A percentile compares a stretch with the other conserved stretches of the same genome.
phyloP scores from a whole-genome alignment of 2,329 filamentous ascomycete genomes.

The Cladosporium austrohemisphaericum region DNA sequence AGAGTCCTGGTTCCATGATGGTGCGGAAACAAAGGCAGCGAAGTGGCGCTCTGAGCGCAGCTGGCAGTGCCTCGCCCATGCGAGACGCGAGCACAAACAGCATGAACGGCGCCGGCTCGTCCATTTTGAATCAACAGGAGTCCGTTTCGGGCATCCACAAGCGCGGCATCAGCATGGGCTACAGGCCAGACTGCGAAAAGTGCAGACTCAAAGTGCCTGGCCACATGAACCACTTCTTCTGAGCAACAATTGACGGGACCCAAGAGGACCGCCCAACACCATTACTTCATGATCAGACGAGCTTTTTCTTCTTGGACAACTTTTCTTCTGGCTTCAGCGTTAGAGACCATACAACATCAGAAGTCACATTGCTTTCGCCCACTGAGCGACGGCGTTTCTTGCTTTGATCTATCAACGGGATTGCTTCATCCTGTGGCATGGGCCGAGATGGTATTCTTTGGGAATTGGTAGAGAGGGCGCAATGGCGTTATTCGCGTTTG shows the following conservation, averaged over 20 bases:
- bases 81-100: slow-evolving; percentile 7
- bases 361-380: too few species aligned
- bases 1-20: slow-evolving; percentile 23
- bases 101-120: not conserved
- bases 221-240: slow-evolving; percentile 47
- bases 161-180: slow-evolving; percentile 46
- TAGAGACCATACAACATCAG: too few species aligned
- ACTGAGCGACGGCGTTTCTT: too few species aligned
- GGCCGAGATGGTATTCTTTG: too few species aligned
- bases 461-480: too few species aligned
- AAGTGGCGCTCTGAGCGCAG: slow-evolving; percentile 33
- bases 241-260: not conserved
- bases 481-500: too few species aligned
- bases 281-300: too few species aligned
- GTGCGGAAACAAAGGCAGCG: slow-evolving; percentile 34
- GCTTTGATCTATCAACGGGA: too few species aligned
- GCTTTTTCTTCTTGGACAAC: too few species aligned
- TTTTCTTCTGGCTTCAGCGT: too few species aligned
- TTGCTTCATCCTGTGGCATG: too few species aligned
- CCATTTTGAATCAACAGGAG: not conserved
- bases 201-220: slow-evolving; percentile 46
- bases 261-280: too few species aligned
- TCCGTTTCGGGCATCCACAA: slow-evolving; percentile 26
- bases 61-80: slow-evolving; percentile 25
- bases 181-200: slow-evolving; percentile 48